Percentiles rank a stretch among this genome's conserved stretches.
Conservation (phyloP, 225 moss, liverwort and hornwort genomes). For the Sphagnum tenellum region DNA sequence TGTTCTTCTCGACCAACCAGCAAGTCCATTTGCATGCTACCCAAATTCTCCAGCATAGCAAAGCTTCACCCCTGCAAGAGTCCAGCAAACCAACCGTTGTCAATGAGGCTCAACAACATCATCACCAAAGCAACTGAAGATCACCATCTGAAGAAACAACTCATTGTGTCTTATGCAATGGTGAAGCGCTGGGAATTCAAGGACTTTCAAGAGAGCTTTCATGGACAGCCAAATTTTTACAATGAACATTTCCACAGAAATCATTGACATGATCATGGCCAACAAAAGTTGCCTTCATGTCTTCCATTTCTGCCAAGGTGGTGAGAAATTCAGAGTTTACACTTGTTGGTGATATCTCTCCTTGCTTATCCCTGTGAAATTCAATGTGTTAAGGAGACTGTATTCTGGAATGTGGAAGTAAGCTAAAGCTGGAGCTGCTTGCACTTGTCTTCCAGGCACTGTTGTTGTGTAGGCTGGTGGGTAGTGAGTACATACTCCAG, state of each 20-base stretch:
- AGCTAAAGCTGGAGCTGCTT: slow-evolving; percentile 43
- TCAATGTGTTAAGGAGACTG: slow-evolving; percentile 7
- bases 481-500: no score
- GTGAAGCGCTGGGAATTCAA: no score
- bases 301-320: slow-evolving; percentile 41
- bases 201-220: no score
- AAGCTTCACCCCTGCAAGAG: slow-evolving; percentile 25
- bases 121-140: no score
- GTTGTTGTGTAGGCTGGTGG: slow-evolving; percentile 10
- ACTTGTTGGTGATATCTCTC: slow-evolving; percentile 31
- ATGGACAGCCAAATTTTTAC: slow-evolving; percentile 6
- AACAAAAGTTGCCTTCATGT: slow-evolving; percentile 51
- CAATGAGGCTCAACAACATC: no score
- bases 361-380: slow-evolving; percentile 42
- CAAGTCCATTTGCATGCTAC: slow-evolving; percentile 57
- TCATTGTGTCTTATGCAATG: no score
- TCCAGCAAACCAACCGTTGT: no score
- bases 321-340: slow-evolving; percentile 60
- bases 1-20: slow-evolving; percentile 52
- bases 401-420: slow-evolving; percentile 68
- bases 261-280: slow-evolving; percentile 66
- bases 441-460: slow-evolving; percentile 13
- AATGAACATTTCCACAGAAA: slow-evolving; percentile 45
- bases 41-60: slow-evolving; percentile 64
- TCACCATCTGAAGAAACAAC: no score